Conservation (phyloP, 202 grass and related monocot genomes). For the Panicum hallii region DNA sequence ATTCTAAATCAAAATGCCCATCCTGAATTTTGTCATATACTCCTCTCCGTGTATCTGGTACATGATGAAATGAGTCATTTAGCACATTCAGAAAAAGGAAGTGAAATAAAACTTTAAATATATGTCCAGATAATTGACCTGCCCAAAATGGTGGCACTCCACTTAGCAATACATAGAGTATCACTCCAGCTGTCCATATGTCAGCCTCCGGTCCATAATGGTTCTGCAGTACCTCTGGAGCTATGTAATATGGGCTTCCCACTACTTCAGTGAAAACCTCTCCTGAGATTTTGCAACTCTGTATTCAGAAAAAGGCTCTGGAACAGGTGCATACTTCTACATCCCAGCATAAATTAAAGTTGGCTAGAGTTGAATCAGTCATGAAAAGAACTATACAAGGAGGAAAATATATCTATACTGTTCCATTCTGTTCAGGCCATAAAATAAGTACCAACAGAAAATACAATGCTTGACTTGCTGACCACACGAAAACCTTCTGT, state of each 20-base stretch:
- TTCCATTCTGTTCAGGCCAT: background rate
- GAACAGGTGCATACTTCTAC: background rate
- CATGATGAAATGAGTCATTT: slow-evolving; percentile 7
- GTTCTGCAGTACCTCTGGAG: slow-evolving; percentile 60
- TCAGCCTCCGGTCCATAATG: slow-evolving; percentile 62
- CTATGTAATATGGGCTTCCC: slow-evolving; percentile 63
- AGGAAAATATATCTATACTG: slow-evolving; percentile 2
- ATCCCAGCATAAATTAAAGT: background rate
- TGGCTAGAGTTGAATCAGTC: background rate
- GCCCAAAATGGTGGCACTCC: slow-evolving; percentile 65
- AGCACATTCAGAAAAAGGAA: background rate
- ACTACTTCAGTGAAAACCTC: slow-evolving; percentile 57
- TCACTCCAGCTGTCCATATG: slow-evolving; percentile 68
- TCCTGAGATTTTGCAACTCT: slow-evolving; percentile 34
- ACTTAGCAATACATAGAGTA: slow-evolving; percentile 66
- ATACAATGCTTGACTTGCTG: background rate
- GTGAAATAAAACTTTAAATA: slow-evolving; percentile 39
- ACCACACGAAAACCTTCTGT: background rate
- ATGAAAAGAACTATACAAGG: background rate
- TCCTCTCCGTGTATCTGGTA: slow-evolving; percentile 52
- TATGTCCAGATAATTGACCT: slow-evolving; percentile 35
- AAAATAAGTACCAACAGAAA: slow-evolving; percentile 24
- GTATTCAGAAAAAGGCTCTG: slow-evolving; percentile 3
- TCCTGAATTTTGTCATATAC: slow-evolving; percentile 55
- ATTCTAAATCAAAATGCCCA: slow-evolving; percentile 55